Conservation (phyloP, 345 rosid genomes). For the Nasturtium officinale region DNA sequence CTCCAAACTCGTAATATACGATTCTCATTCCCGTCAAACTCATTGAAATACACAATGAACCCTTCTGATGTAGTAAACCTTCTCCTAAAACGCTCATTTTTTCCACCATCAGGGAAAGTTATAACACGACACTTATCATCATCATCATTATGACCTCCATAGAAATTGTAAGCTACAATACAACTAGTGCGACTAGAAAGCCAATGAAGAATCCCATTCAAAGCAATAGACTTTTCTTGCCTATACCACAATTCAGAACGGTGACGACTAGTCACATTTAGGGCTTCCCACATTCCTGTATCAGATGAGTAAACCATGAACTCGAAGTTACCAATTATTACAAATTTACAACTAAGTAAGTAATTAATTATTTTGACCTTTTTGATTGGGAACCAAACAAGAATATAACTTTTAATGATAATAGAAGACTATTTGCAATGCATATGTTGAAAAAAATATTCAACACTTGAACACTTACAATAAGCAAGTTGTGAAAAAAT, state of each 20-base stretch:
- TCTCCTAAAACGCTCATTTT: slow-evolving; percentile 19
- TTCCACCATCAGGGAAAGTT: background rate
- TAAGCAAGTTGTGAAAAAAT: no score
- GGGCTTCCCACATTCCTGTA: background rate
- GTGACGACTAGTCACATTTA: background rate
- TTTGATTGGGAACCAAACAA: background rate
- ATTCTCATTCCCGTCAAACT: background rate
- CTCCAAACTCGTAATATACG: slow-evolving; percentile 28
- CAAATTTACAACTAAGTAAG: no score
- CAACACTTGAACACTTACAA: no score
- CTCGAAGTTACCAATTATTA: background rate
- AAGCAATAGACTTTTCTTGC: background rate
- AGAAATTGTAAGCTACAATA: slow-evolving; percentile 26
- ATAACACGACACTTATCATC: background rate
- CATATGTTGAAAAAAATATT: no score
- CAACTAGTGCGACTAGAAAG: background rate
- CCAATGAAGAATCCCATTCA: slow-evolving; percentile 34
- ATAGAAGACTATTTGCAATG: no score
- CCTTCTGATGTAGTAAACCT: slow-evolving; percentile 14
- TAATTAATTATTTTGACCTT: no score
- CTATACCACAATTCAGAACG: background rate
- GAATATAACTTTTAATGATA: no score
- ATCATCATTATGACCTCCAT: background rate
- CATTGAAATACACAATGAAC: slow-evolving; percentile 28
- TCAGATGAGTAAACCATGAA: slow-evolving; percentile 28